Evolutionary conservation across 345 rosid species (phyloP).

Genomic region (Psidium friedrichsthalianum): DNA sequence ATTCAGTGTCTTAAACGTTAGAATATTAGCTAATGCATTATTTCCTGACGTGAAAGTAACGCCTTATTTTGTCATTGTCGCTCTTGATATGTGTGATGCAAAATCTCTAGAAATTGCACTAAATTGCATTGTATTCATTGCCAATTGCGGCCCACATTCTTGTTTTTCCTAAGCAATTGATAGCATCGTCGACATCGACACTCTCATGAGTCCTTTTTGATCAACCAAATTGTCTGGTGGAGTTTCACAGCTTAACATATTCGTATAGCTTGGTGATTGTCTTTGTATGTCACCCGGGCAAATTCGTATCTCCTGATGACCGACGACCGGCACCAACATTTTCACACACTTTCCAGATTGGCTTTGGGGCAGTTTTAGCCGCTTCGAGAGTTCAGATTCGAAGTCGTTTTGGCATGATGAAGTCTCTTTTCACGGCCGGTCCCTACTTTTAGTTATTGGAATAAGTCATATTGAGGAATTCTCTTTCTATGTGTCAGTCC

Average conservation of each 20-base stretch:
- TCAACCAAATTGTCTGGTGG: too few species aligned
- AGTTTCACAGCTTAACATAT: too few species aligned
- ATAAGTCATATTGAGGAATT: not conserved
- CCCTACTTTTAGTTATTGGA: not conserved
- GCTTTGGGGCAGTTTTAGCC: not conserved
- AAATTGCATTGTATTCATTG: not conserved
- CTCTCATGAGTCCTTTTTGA: too few species aligned
- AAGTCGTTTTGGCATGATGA: not conserved
- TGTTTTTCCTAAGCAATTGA: too few species aligned
- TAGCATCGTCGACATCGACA: too few species aligned
- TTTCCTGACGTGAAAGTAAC: not conserved
- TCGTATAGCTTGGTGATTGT: not conserved
- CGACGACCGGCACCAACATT: not conserved
- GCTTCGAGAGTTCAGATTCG: not conserved
- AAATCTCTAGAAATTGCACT: not conserved
- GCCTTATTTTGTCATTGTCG: not conserved
- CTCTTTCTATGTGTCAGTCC: not conserved
- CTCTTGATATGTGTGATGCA: not conserved
- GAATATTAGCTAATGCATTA: too few species aligned
- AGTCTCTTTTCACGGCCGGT: not conserved
- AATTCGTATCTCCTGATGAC: not conserved
- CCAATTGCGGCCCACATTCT: not conserved
- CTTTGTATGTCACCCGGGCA: not conserved
- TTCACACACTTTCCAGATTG: not conserved
- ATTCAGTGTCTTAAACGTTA: too few species aligned